These are phyloP conservation scores for Pythium rishiriense DNA, from an alignment of 352 stramenopile species.

Conservation along the genomic window DNA sequence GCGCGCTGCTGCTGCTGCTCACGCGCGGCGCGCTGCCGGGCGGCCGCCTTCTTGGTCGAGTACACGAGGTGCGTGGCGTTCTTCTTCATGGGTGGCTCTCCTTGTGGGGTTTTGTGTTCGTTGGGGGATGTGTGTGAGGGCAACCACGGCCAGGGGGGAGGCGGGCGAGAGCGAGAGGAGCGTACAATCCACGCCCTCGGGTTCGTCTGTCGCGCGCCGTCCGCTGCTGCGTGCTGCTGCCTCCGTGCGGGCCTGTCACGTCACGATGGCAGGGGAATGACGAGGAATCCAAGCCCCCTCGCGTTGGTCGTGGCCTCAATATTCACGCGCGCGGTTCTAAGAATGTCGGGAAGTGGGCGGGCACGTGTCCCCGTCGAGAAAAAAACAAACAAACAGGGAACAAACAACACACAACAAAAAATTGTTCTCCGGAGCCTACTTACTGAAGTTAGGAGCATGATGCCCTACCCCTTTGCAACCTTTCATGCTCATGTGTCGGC, in stretches of 20 bases:
- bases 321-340: not conserved
- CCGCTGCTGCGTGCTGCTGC: not conserved
- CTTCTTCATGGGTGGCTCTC: constrained; percentile 19
- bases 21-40: constrained; percentile 16
- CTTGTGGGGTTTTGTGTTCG: not conserved
- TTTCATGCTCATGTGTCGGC: constrained; percentile 20
- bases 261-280: not conserved
- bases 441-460: not conserved
- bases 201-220: constrained; percentile 15
- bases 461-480: constrained; percentile 27
- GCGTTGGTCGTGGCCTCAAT: not conserved
- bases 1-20: constrained; percentile 31
- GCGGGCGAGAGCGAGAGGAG: constrained; percentile 24
- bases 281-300: not conserved
- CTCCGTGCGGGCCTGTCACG: not conserved
- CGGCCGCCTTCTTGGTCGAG: constrained; percentile 60
- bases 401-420: constrained; percentile 1
- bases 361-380: not conserved
- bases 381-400: not conserved
- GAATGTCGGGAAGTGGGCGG: not conserved
- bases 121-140: constrained; percentile 13
- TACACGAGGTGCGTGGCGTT: constrained; percentile 58
- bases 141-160: too few relatives aligned
- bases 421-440: not conserved
- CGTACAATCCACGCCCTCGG: constrained; percentile 32